phyloP scores from a whole-genome alignment of 176 grass and related monocot genomes.

The Guadua angustifolia region DNA sequence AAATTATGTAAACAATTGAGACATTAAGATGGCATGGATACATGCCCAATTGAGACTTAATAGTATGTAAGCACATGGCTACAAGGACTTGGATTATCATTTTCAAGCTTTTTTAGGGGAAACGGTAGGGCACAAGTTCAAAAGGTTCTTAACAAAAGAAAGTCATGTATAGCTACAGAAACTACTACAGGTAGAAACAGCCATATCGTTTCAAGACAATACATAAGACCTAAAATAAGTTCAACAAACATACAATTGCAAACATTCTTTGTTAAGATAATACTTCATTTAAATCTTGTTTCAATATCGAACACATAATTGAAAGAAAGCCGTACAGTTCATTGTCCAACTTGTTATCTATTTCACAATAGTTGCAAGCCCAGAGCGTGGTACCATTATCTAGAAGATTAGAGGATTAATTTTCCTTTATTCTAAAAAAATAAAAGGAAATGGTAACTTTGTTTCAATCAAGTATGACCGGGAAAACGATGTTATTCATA shows the following conservation, averaged over 20 bases:
- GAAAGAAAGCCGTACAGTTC: no score
- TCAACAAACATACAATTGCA: no score
- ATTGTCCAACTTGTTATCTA: neutral
- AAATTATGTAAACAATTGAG: neutral
- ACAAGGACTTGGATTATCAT: neutral
- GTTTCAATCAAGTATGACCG: neutral
- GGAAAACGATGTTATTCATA: conserved; percentile 13
- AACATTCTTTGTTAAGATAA: no score
- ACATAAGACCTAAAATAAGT: no score
- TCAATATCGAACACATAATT: no score
- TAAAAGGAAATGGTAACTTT: neutral
- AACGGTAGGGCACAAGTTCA: no score
- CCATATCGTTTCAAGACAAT: no score
- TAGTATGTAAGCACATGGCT: neutral
- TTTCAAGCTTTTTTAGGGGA: neutral
- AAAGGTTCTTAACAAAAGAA: no score
- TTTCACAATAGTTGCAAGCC: neutral
- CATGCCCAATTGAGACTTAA: neutral
- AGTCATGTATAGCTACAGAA: no score
- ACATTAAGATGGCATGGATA: neutral
- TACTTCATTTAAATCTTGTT: no score
- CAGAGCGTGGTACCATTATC: neutral
- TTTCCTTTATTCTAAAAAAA: conserved; percentile 10
- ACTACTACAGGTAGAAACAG: no score
- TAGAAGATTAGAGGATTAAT: conserved; percentile 13